A percentile compares a stretch with the other conserved stretches of the same genome.
Conservation (phyloP, 441 rosid species). For the Euphorbia neoarborescens region DNA sequence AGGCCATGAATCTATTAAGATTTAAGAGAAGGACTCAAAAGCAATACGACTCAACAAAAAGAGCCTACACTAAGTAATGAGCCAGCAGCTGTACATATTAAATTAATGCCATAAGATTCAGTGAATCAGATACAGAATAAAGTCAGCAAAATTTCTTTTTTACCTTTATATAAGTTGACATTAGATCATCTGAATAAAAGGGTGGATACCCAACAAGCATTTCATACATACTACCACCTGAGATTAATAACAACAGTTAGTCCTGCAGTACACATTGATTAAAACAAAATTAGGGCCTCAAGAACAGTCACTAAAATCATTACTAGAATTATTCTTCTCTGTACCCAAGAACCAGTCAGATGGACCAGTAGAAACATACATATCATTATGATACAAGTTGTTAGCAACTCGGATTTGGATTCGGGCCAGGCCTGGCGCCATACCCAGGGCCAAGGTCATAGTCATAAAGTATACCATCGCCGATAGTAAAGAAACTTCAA, state of each 20-base stretch:
- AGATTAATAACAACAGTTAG: constrained; percentile 19
- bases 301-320: neutral
- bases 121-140: neutral
- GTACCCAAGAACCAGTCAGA: constrained; percentile 3
- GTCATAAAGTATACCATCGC: no score
- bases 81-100: neutral
- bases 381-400: neutral
- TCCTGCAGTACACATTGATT: constrained; percentile 13
- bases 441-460: no score
- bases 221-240: constrained; percentile 98
- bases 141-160: constrained; percentile 7
- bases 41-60: neutral
- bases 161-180: constrained; percentile 93
- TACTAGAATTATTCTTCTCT: neutral
- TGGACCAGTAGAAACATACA: constrained; percentile 4
- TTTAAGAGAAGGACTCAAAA: neutral
- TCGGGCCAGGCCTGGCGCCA: no score
- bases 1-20: neutral
- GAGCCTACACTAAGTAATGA: neutral
- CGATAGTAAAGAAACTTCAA: no score
- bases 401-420: no score
- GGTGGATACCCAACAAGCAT: constrained; percentile 98
- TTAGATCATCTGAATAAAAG: constrained; percentile 90
- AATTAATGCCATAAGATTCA: neutral
- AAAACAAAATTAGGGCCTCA: constrained; percentile 7